phyloP scores from a whole-genome alignment of 148 eudicot species.

The Rhododendron henanense region DNA sequence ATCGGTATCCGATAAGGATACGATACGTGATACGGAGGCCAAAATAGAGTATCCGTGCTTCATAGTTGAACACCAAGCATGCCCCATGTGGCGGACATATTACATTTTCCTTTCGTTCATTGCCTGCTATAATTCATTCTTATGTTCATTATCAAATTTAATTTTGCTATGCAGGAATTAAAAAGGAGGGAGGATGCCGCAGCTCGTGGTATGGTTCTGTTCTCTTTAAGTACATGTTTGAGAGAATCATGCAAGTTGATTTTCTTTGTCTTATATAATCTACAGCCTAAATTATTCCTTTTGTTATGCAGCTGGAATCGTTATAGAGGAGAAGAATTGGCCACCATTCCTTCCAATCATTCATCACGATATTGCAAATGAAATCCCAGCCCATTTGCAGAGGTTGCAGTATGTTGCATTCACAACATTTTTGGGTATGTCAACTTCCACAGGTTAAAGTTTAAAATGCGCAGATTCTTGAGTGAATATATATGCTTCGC shows the following conservation, averaged over 20 bases:
- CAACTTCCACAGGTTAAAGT: not conserved
- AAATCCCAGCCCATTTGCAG: conserved; percentile 18
- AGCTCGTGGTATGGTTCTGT: conserved; percentile 9
- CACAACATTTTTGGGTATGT: conserved; percentile 15
- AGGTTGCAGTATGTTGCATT: conserved; percentile 20
- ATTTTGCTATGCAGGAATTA: conserved; percentile 14
- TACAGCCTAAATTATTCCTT: not conserved
- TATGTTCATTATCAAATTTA: not conserved
- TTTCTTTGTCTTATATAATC: not conserved
- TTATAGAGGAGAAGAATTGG: conserved; percentile 20
- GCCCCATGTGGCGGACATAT: not conserved
- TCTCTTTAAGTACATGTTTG: not conserved
- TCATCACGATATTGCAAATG: conserved; percentile 20
- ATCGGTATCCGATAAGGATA: too few relatives aligned
- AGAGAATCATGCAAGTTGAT: not conserved
- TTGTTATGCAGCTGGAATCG: conserved; percentile 19
- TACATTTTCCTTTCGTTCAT: not conserved
- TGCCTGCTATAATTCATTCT: not conserved
- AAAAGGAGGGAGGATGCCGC: conserved; percentile 18
- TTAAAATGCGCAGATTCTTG: not conserved
- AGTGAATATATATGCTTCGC: not conserved
- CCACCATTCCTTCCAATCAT: conserved; percentile 21
- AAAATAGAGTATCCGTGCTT: too few relatives aligned
- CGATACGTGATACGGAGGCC: too few relatives aligned
- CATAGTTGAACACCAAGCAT: not conserved